Evolutionary conservation across 805 yeast genomes (phyloP), one percentile per base, ranked within the genome.

Genomic region (Clavispora carvajalis): DNA sequence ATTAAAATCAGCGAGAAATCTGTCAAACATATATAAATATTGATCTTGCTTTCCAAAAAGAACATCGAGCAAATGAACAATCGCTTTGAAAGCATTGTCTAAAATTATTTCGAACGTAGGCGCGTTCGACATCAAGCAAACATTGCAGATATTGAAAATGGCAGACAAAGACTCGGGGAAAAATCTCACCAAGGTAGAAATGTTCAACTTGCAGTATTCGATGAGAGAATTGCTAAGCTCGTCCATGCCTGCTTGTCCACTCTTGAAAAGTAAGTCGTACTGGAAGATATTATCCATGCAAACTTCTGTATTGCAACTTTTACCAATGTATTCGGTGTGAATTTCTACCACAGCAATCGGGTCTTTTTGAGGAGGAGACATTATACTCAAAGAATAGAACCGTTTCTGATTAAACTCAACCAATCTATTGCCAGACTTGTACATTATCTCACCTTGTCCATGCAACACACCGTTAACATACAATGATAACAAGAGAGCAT

Each of bases 271-370:
- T 26, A 68, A 57, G 43, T 67, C 75, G 75, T 81, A 78, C 44
- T 73, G 70, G 47, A 80, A 56, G 35, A 86, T 62, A 23, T 71
- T 69, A 31, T 74, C 77, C 43, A 82, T 67, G 3, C 80, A 62
- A 5, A 62, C 38, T 43, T 82, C 87, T 15, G 78, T 62, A 51
- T 85, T 84, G 62, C 67, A 83, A 12, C 65, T 58, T 48, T 74
- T 81, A 19, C 96, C 95, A 40, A 80, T 77, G 57, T 84, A 86
- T 38, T 75, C 79, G 0, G 85, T 66, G 13, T 74, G 67, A 15
- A 85, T 51, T 47, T 82, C 84, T 19, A 71, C 64, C 28, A 63
- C 68, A n/a, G 75, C 71, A 31, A 69, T 56, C 15, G 71, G 67
- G 17, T 62, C 45, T 16, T 63, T 62, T 42, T 57, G 60, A 31